Evolutionary conservation across 2,329 filamentous ascomycete species (phyloP).

Genomic region (Anthostomella pinea): DNA sequence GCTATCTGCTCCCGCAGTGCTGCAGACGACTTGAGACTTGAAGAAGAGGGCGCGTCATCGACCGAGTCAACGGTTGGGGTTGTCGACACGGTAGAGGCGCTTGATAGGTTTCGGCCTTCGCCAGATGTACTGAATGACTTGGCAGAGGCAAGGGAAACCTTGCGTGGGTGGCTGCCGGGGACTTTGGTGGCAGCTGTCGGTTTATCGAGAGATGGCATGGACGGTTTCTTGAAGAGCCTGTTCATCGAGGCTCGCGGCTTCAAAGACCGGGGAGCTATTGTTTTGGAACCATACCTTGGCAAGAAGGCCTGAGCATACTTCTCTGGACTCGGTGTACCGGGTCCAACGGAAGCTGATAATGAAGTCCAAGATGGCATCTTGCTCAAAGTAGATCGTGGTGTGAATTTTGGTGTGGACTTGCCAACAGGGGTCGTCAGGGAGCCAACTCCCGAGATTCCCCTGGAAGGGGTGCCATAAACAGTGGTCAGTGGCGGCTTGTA

Average conservation of each 20-base stretch:
- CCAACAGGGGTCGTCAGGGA: conserved; percentile 35
- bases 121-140: conserved; percentile 38
- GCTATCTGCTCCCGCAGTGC: conserved; percentile 88
- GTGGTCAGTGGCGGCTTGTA: conserved; percentile 43
- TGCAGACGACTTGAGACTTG: conserved; percentile 65
- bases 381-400: conserved; percentile 23
- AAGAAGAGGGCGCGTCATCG: conserved; percentile 29
- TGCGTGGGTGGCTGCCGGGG: conserved; percentile 33
- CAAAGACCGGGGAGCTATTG: conserved; percentile 42
- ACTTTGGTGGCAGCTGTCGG: conserved; percentile 20
- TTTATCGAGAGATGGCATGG: conserved; percentile 40
- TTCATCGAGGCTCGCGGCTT: conserved; percentile 53
- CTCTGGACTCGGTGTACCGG: conserved; percentile 39
- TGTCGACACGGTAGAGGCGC: conserved; percentile 37
- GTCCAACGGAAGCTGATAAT: conserved; percentile 27
- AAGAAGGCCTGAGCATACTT: conserved; percentile 30
- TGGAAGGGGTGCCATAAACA: conserved; percentile 43
- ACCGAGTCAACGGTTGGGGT: conserved; percentile 35
- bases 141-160: conserved; percentile 38
- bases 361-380: conserved; percentile 36
- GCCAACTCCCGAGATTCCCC: conserved; percentile 33
- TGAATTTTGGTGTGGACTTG: conserved; percentile 24
- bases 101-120: conserved; percentile 35
- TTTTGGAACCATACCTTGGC: conserved; percentile 45
- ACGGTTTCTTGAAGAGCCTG: conserved; percentile 55